Percentiles rank a stretch among this genome's conserved stretches.
These are phyloP conservation scores for Neurospora sp. DNA, from an alignment of 495 filamentous ascomycete genomes.

Conservation along the genomic window DNA sequence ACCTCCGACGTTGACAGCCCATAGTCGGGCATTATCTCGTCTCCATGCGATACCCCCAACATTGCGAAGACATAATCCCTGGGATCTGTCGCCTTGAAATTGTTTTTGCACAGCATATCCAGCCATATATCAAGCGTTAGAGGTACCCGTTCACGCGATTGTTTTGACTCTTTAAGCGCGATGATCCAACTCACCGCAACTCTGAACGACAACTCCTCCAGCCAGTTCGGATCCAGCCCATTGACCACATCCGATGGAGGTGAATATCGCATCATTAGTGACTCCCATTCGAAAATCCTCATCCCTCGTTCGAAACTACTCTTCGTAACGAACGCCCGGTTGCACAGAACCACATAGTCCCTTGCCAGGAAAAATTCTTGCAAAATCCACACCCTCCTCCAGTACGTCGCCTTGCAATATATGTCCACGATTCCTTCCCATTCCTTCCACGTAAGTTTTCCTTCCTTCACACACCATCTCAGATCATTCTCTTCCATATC, in stretches of 20 bases:
- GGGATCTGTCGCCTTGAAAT: neutral
- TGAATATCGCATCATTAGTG: too few relatives aligned
- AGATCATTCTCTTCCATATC: too few relatives aligned
- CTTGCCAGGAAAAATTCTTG: neutral
- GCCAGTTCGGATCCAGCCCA: neutral
- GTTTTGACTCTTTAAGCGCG: too few relatives aligned
- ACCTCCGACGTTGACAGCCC: neutral
- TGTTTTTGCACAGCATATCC: fast-evolving
- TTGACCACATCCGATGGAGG: too few relatives aligned
- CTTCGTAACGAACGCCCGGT: neutral
- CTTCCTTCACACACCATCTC: fast-evolving
- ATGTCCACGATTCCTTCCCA: neutral
- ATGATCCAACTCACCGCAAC: too few relatives aligned
- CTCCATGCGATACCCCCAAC: neutral
- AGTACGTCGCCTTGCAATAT: neutral
- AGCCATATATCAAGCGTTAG: neutral
- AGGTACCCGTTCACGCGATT: too few relatives aligned
- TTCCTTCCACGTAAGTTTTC: neutral
- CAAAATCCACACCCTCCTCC: neutral
- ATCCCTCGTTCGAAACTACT: neutral
- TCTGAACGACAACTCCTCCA: too few relatives aligned
- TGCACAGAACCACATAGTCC: neutral
- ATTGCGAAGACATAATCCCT: neutral
- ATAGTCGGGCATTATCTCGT: neutral
- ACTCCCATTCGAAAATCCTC: neutral